Conservation (phyloP, 345 rosid species). For the Angophora floribunda region DNA sequence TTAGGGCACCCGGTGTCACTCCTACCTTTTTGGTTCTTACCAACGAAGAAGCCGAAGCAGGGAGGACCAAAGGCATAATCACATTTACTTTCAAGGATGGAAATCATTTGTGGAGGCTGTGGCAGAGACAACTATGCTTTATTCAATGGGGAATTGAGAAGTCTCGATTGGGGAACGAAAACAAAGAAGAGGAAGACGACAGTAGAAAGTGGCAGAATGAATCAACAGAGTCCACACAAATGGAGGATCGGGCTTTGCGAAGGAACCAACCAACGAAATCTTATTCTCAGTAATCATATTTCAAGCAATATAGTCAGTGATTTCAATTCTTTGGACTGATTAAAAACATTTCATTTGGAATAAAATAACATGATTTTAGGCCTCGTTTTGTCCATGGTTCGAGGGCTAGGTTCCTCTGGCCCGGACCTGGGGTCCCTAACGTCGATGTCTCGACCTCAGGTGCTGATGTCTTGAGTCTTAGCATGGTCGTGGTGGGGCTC, state of each 20-base stretch:
- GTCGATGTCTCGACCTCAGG: neutral
- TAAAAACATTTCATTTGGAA: neutral
- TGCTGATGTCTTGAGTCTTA: neutral
- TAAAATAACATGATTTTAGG: neutral
- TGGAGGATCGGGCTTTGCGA: neutral
- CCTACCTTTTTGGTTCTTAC: neutral
- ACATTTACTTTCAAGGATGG: neutral
- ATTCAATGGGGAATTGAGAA: neutral
- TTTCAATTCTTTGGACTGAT: neutral
- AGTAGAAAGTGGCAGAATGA: neutral
- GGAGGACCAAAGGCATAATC: neutral
- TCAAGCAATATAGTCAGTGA: neutral
- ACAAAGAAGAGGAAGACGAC: neutral
- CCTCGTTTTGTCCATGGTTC: neutral
- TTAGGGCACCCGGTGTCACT: neutral
- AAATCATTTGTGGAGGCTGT: neutral
- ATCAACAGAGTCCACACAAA: neutral
- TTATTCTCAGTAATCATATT: neutral
- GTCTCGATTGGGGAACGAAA: neutral
- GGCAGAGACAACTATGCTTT: neutral
- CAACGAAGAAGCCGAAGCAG: neutral
- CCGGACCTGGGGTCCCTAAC: neutral
- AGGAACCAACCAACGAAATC: neutral
- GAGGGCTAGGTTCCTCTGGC: neutral
- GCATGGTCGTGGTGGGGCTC: neutral